A percentile compares a stretch with the other conserved stretches of the same genome.
Conservation (phyloP, 352 stramenopile species). For the Phytophthora macrochlamydospora region DNA sequence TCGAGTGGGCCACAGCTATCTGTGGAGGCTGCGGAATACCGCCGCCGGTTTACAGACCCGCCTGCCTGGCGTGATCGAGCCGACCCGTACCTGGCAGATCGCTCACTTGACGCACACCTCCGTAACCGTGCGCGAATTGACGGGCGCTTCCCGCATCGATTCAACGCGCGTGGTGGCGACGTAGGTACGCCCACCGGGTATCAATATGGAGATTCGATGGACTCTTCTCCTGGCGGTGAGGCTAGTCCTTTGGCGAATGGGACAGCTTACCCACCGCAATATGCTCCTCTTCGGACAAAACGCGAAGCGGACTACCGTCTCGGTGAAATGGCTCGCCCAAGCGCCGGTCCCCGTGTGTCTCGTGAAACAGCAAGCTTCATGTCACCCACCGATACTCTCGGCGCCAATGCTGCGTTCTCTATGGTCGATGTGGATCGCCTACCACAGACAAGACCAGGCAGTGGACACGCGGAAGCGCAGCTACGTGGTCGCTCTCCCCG, state of each 20-base stretch:
- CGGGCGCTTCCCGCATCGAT: constrained; percentile 29
- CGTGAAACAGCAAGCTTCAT: constrained; percentile 37
- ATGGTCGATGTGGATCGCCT: constrained; percentile 74
- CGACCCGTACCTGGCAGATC: constrained; percentile 21
- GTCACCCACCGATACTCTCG: constrained; percentile 20
- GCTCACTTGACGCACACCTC: constrained; percentile 20
- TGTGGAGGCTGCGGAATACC: constrained; percentile 30
- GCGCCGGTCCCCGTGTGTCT: constrained; percentile 14
- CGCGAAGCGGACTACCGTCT: constrained; percentile 13
- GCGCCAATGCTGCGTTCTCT: constrained; percentile 48
- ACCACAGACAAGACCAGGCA: constrained; percentile 22
- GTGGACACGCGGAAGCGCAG: constrained; percentile 20
- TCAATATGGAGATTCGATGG: constrained; percentile 22
- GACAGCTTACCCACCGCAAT: constrained; percentile 23
- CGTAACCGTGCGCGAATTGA: constrained; percentile 26
- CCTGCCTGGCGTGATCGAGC: constrained; percentile 45
- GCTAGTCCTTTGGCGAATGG: constrained; percentile 21
- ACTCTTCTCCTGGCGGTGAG: constrained; percentile 19
- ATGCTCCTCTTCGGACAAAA: constrained; percentile 25
- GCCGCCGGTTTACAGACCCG: constrained; percentile 36
- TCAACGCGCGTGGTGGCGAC: constrained; percentile 14
- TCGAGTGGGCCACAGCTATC: constrained; percentile 11
- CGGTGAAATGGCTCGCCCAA: constrained; percentile 8
- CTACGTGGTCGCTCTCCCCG: constrained; percentile 20
- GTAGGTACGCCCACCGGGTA: constrained; percentile 10